phyloP scores from a whole-genome alignment of 768 basidiomycete species.

The Tricholoma flavovirens region DNA sequence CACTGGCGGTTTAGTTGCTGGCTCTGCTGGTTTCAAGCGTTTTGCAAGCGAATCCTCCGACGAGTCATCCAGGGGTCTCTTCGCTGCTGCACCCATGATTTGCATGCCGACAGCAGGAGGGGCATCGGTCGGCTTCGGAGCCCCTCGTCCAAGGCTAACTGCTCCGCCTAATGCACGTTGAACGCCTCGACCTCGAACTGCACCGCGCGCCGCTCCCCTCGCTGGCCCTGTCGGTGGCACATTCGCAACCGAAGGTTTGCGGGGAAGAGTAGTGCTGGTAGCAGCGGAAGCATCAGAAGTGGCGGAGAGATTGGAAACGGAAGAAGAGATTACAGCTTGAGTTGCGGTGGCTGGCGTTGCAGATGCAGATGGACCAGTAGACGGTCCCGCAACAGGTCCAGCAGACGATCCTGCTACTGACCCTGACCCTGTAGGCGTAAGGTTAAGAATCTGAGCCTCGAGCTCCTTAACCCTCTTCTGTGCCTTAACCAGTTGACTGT shows the following conservation, averaged over 20 bases:
- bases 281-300: background rate
- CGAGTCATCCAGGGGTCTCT: constrained; percentile 55
- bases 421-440: constrained; percentile 31
- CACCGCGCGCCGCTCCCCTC: constrained; percentile 33
- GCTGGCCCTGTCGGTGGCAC: constrained; percentile 15
- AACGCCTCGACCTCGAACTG: constrained; percentile 18
- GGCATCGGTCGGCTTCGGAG: constrained; percentile 22
- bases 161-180: constrained; percentile 16
- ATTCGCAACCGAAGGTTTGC: constrained; percentile 16
- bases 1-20: constrained; percentile 15
- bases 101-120: constrained; percentile 39
- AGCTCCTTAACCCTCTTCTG: constrained; percentile 63
- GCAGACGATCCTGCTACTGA: constrained; percentile 9
- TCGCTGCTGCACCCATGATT: constrained; percentile 60
- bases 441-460: constrained; percentile 56
- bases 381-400: constrained; percentile 33
- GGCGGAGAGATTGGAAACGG: constrained; percentile 12
- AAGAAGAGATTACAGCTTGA: constrained; percentile 19
- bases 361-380: constrained; percentile 18
- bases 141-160: constrained; percentile 13
- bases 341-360: constrained; percentile 20
- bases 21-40: constrained; percentile 54
- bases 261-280: constrained; percentile 9
- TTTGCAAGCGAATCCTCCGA: constrained; percentile 59
- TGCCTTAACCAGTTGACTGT: constrained; percentile 56